These are phyloP conservation scores for Blastocystis sp. DNA, from an alignment of 352 stramenopile genomes.

Conservation along the genomic window DNA sequence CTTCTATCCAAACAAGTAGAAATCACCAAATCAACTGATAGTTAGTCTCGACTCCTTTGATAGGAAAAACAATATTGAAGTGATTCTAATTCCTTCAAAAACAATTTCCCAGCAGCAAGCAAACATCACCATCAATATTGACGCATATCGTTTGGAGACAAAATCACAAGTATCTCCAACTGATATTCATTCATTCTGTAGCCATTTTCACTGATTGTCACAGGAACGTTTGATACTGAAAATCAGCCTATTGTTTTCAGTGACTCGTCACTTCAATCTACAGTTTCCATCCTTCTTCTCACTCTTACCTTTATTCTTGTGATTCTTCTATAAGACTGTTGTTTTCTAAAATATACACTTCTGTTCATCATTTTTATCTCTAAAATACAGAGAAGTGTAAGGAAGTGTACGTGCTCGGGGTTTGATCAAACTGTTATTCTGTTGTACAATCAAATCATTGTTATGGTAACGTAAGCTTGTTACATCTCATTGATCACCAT, in stretches of 20 bases:
- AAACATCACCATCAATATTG: constrained; percentile 43
- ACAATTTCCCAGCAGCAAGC: background rate
- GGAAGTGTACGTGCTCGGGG: too few relatives aligned
- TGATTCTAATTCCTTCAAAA: background rate
- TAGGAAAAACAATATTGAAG: constrained; percentile 41
- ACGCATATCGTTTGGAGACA: constrained; percentile 22
- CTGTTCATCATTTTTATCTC: too few relatives aligned
- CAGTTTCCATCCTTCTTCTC: background rate
- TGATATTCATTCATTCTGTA: background rate
- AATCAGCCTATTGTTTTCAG: constrained; percentile 59
- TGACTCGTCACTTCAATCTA: background rate
- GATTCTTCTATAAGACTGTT: too few relatives aligned
- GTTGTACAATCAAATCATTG: background rate
- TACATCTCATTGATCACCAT: background rate
- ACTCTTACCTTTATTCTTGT: background rate
- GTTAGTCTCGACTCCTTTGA: constrained; percentile 8
- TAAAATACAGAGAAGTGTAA: too few relatives aligned
- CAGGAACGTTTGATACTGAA: constrained; percentile 32
- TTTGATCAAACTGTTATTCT: background rate
- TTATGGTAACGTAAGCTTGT: background rate
- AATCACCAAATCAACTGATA: background rate
- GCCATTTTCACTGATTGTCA: constrained; percentile 47
- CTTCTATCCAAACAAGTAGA: constrained; percentile 48
- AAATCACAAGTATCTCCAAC: constrained; percentile 7
- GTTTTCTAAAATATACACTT: too few relatives aligned